Conservation (phyloP, 2,329 filamentous ascomycete genomes). For the Sclerotinia borealis region DNA sequence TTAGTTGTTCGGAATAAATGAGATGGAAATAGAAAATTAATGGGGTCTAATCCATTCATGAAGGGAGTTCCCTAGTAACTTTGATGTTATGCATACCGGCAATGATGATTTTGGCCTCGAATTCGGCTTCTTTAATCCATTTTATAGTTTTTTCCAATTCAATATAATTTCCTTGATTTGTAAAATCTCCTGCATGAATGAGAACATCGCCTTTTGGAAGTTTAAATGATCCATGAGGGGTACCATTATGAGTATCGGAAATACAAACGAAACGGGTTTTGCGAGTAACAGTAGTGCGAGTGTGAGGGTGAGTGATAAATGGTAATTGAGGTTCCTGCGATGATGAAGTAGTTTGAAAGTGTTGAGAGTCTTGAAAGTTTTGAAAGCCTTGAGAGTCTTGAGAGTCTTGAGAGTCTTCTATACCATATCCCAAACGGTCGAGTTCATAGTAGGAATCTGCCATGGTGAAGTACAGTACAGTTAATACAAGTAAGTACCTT, state of each 20-base stretch:
- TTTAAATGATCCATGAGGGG: constrained; percentile 45
- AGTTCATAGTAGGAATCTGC: background rate
- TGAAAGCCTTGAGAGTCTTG: background rate
- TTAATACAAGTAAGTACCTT: too few relatives aligned
- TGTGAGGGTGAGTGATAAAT: too few relatives aligned
- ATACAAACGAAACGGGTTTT: constrained; percentile 66
- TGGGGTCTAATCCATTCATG: background rate
- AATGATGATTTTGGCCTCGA: constrained; percentile 64
- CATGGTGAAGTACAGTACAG: background rate
- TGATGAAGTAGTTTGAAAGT: background rate
- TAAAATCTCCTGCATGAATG: constrained; percentile 71
- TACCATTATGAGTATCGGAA: constrained; percentile 67
- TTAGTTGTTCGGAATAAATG: background rate
- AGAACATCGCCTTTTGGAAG: constrained; percentile 68
- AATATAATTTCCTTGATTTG: constrained; percentile 60
- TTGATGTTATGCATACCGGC: constrained; percentile 44
- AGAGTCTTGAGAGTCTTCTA: background rate
- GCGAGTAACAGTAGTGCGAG: constrained; percentile 13
- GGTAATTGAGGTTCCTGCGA: background rate
- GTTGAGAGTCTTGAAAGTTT: background rate
- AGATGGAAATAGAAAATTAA: constrained; percentile 5
- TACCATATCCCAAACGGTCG: background rate
- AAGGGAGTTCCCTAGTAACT: background rate
- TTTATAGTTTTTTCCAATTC: constrained; percentile 55
- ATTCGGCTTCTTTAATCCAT: constrained; percentile 63